Evolutionary conservation across 352 stramenopile species (phyloP), one percentile per base, ranked within the genome.

Genomic region (Blastocystis hominis): DNA sequence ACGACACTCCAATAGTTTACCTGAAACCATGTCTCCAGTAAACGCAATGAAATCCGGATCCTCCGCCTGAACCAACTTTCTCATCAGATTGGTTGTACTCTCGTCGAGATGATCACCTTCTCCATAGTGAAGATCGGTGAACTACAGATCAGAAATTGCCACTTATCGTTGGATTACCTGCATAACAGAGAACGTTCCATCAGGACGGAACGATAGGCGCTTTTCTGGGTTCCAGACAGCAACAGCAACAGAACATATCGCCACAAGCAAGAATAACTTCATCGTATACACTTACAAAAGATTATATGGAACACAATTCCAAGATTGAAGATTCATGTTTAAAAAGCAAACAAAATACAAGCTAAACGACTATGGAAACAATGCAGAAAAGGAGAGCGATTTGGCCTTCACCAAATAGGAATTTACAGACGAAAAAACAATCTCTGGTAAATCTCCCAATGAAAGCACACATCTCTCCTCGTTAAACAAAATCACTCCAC

Each of bases 101-200:
- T 36, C 63, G 75, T 87, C 77, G 47, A 61, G 34, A 30, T 87
- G 55, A 13, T 54, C 20, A 0, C 3, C 36, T 30, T 87, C 77
- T 54, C 77, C 77, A 56, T 78, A 87, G 50, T 87, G 77, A 55
- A 87, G 77, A 77, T 87, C 77, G 0, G 77, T 87, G 2, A 87
- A 56, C 66, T 87, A 66, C 20, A 13, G n/a, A 53, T 61, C 50
- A 24, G 24, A 5, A 24, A 53, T 24, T 4, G 36, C 1, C 10
- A 13, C 2, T 2, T 3, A 54, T n/a, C 13, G 13, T 61, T 36
- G 17, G 44, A 40, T 20, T 77, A 53, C 66, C 46, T 77, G 66
- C 44, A 77, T 36, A 56, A 77, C 50, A 17, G 66, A 56, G 46
- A 77, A 77, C 13, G 66, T 77, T 15, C 66, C 66, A 77, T 77